A percentile compares a stretch with the other conserved stretches of the same genome.
phyloP scores from a whole-genome alignment of 805 yeast species.

The Ogataea pignaliae region DNA sequence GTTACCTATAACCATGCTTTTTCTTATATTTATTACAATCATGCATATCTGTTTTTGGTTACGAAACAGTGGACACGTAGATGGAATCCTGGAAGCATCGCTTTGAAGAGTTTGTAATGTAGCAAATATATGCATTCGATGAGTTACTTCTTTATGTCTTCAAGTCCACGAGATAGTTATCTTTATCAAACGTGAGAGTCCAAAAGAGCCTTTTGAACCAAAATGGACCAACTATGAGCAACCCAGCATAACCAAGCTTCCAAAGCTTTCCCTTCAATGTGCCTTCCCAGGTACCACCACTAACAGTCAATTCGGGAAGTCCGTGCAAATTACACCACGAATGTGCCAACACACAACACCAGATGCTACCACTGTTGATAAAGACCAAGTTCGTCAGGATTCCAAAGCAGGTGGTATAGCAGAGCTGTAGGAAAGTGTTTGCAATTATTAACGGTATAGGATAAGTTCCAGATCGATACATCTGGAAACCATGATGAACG shows the following conservation, averaged over 20 bases:
- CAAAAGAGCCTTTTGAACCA: slow-evolving; percentile 32
- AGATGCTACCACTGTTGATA: slow-evolving; percentile 47
- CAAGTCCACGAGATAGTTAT: not conserved
- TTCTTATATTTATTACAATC: no score
- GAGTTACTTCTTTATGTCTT: no score
- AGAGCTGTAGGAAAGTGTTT: slow-evolving; percentile 46
- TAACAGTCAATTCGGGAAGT: slow-evolving; percentile 41
- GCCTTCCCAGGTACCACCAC: slow-evolving; percentile 4
- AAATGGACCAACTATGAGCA: slow-evolving; percentile 41
- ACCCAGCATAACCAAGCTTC: slow-evolving; percentile 32
- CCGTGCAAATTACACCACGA: slow-evolving; percentile 67
- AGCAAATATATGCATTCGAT: no score
- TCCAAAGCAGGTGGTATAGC: slow-evolving; percentile 71
- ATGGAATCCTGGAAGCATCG: no score
- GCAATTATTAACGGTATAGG: slow-evolving; percentile 31
- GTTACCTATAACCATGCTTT: no score
- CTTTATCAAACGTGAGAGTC: slow-evolving; percentile 7
- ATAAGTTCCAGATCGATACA: slow-evolving; percentile 27
- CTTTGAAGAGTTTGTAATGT: no score
- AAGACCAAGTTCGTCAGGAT: slow-evolving; percentile 54
- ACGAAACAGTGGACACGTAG: no score
- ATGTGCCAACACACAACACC: slow-evolving; percentile 59
- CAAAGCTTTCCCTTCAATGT: slow-evolving; percentile 10
- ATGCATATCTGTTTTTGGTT: no score
- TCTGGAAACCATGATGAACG: slow-evolving; percentile 63